Evolutionary conservation across 2,329 filamentous ascomycete species (phyloP).

Genomic region (Rhynchosporium agropyri): DNA sequence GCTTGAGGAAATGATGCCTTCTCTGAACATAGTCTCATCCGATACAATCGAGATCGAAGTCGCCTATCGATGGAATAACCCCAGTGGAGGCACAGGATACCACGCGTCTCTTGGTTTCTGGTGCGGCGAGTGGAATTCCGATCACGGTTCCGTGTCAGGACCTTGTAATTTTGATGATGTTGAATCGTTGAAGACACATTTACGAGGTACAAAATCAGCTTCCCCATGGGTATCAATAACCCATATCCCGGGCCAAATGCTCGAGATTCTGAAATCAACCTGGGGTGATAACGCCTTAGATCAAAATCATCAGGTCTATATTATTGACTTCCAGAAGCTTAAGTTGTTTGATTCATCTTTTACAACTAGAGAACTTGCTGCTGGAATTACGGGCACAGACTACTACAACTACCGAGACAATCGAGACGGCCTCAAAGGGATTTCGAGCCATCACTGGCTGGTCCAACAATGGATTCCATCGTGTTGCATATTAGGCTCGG

Average conservation of each 20-base stretch:
- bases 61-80: neutral
- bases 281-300: neutral
- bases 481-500: neutral
- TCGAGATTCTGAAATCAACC: neutral
- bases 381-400: neutral
- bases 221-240: neutral
- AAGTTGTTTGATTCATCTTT: neutral
- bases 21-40: neutral
- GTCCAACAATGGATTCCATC: neutral
- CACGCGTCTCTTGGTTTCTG: neutral
- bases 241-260: neutral
- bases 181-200: constrained; percentile 1
- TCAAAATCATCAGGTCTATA: constrained; percentile 1
- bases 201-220: neutral
- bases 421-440: neutral
- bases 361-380: neutral
- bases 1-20: neutral
- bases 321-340: neutral
- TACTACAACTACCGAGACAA: neutral
- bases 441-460: neutral
- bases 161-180: neutral
- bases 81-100: neutral
- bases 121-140: neutral
- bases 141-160: neutral
- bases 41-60: neutral